A percentile compares a stretch with the other conserved stretches of the same genome.
phyloP scores from a whole-genome alignment of 208 protist genomes.

The Trypanosoma caninum region DNA sequence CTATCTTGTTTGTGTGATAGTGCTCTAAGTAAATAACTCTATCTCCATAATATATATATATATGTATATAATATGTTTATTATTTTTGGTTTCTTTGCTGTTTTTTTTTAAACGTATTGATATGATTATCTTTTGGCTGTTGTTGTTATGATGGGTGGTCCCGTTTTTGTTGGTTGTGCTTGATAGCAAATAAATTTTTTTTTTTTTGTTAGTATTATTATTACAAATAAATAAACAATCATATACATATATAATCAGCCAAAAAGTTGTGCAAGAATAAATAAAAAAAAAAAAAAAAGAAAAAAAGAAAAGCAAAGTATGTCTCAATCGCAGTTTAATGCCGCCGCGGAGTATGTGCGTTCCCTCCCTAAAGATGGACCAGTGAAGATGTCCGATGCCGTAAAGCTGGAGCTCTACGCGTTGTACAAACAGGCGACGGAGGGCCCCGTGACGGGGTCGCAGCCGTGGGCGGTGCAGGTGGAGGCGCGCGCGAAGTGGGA shows the following conservation, averaged over 20 bases:
- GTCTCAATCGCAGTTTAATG: constrained; percentile 77
- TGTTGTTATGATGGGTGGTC: no score
- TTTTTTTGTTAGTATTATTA: neutral
- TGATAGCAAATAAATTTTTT: no score
- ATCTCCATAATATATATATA: neutral
- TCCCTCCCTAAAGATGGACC: constrained; percentile 75
- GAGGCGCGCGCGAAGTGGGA: constrained; percentile 95
- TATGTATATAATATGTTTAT: neutral
- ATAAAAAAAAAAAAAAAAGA: constrained; percentile 1
- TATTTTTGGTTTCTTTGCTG: constrained; percentile 8
- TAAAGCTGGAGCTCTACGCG: constrained; percentile 93
- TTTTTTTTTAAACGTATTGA: constrained; percentile 10
- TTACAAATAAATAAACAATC: neutral
- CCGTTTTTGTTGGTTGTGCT: no score
- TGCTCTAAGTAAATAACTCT: neutral
- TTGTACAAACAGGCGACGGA: constrained; percentile 97
- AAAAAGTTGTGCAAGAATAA: neutral
- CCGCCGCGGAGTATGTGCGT: constrained; percentile 79
- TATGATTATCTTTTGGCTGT: no score
- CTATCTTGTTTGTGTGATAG: constrained; percentile 1
- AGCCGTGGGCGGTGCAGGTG: constrained; percentile 91
- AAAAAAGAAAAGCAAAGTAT: constrained; percentile 26
- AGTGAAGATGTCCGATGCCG: constrained; percentile 84
- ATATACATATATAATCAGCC: constrained; percentile 4
- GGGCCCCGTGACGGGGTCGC: constrained; percentile 88